Evolutionary conservation across 495 filamentous ascomycete species (phyloP), one percentile per base, ranked within the genome.

Genomic region (Trichoderma reesei): DNA sequence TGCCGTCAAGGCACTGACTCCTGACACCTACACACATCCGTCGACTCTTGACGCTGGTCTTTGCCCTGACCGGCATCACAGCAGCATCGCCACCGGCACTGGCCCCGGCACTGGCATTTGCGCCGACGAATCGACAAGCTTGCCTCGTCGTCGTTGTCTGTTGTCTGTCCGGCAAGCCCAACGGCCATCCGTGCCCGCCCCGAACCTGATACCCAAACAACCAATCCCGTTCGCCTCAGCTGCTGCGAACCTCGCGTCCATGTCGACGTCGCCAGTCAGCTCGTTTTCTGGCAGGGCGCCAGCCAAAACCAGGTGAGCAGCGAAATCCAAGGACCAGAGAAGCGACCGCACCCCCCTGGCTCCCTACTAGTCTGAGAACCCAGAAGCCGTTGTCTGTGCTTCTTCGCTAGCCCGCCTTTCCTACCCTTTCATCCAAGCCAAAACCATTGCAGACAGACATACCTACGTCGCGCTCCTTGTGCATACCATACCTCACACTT

Each of bases 311-410:
- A 56, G 51, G 51, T 56, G 51, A 56, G 51, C 51, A 56, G 31
- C 20, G 18, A 56, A 36, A 56, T 31, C 51, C 51, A 56, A 56
- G 44, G 44, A 48, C 44, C 44, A 48, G n/a, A 48, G 14, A 56
- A 36, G 51, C 51, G 31, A 34, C 51, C 51, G 31, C 26, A 26
- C 4, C 20, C 51, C 51, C 51, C 51, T 56, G 51, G 51, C 51
- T 56, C 51, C 26, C 46, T 54, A 54, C 14, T 56, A n/a, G 44
- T 8, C 11, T 8, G 14, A 34, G 10, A 34, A 26, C 51, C 51
- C 51, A 31, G 51, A 56, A 56, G 51, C 51, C 51, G 51, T 34
- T 34, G 51, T 56, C 51, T 56, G 51, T 56, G 51, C 51, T 56
- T 16, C 44, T 34, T 56, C 51, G 51, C 51, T 56, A 56, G 51